Conservation (phyloP, 2,329 filamentous ascomycete species). For the Botryotinia narcissicola region DNA sequence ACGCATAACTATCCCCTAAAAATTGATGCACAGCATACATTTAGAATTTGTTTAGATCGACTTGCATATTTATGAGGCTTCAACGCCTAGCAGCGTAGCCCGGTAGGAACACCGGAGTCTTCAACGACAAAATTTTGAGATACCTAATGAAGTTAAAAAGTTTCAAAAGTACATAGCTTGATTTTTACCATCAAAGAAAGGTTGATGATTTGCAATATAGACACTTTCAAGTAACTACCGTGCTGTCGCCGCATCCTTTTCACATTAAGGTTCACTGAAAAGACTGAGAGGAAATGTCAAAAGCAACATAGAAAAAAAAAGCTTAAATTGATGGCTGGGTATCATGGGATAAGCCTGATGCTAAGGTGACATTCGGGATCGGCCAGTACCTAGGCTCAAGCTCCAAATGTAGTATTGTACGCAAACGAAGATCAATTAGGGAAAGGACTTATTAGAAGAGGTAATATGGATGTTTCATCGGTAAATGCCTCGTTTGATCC, state of each 20-base stretch:
- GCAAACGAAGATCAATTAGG: neutral
- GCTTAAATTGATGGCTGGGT: neutral
- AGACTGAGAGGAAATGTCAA: neutral
- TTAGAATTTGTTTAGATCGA: constrained; percentile 11
- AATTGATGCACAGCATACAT: neutral
- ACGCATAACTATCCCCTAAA: constrained; percentile 23
- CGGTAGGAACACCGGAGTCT: constrained; percentile 18
- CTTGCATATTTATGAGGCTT: constrained; percentile 25
- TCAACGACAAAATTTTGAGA: constrained; percentile 20
- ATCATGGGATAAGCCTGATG: neutral
- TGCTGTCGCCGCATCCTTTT: neutral
- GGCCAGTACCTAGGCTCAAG: neutral
- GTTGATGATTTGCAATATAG: neutral
- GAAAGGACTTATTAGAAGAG: neutral
- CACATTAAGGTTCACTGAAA: neutral
- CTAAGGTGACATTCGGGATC: neutral
- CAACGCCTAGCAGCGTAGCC: constrained; percentile 20
- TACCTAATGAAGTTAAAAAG: constrained; percentile 12
- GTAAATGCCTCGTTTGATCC: constrained; percentile 5
- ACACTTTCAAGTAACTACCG: neutral
- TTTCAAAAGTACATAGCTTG: constrained; percentile 12
- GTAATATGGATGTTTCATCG: neutral
- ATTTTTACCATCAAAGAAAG: neutral
- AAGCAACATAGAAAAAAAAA: neutral
- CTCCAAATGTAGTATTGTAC: constrained; percentile 1